Conservation (phyloP, 176 grass and related monocot species). For the Oryza glumipatula region DNA sequence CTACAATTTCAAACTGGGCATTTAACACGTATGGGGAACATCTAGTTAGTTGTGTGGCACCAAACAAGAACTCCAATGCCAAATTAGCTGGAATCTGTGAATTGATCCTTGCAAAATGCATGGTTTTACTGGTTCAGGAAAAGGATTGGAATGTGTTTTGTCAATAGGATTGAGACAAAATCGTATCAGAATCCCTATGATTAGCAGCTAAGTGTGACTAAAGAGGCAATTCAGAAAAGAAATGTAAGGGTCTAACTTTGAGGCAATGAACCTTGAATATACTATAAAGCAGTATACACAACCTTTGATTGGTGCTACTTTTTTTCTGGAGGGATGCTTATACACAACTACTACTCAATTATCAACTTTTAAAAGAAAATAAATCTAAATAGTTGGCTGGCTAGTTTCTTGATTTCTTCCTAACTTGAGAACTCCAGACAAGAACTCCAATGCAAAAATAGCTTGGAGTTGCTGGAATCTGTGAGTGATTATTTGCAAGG, state of each 20-base stretch:
- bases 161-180: not conserved
- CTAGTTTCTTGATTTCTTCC: not conserved
- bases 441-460: slow-evolving; percentile 10
- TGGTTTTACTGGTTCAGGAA: slow-evolving; percentile 22
- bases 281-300: slow-evolving; percentile 10
- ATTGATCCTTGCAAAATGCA: not conserved
- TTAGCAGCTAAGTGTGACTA: slow-evolving; percentile 16
- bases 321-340: not conserved
- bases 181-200: slow-evolving; percentile 17
- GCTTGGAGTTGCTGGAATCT: not conserved
- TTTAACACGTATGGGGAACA: slow-evolving; percentile 30
- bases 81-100: not conserved
- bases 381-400: not conserved
- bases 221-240: slow-evolving; percentile 26
- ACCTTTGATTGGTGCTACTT: not conserved
- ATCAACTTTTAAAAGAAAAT: not conserved
- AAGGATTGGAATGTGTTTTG: not conserved
- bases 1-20: slow-evolving; percentile 44
- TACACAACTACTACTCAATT: not conserved
- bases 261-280: slow-evolving; percentile 33
- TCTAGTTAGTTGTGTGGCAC: slow-evolving; percentile 11
- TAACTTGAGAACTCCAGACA: not conserved
- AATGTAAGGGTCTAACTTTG: slow-evolving; percentile 4
- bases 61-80: slow-evolving; percentile 28
- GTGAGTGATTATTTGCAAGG: not conserved